phyloP scores from a whole-genome alignment of 441 rosid genomes.

The Raphanus hybrid region DNA sequence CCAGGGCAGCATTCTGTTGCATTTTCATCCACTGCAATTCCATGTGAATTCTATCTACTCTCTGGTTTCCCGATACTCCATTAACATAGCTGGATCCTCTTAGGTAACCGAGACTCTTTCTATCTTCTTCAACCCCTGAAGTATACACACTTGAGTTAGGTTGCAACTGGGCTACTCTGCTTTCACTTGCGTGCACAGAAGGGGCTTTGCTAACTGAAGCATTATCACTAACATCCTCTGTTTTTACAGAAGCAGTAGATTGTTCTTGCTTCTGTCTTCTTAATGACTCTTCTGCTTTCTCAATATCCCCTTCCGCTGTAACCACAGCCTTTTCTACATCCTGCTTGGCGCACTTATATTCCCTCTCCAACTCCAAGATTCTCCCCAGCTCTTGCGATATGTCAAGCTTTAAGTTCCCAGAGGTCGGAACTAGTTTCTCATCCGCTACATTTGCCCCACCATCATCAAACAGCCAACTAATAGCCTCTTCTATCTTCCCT shows the following conservation, averaged over 20 bases:
- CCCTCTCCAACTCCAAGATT: slow-evolving; percentile 58
- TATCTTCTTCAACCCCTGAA: slow-evolving; percentile 56
- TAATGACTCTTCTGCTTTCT: slow-evolving; percentile 65
- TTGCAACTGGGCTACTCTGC: slow-evolving; percentile 49
- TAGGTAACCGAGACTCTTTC: slow-evolving; percentile 64
- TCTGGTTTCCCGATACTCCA: slow-evolving; percentile 55
- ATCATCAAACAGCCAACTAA: slow-evolving; percentile 83
- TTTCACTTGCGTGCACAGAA: slow-evolving; percentile 47
- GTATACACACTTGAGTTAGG: slow-evolving; percentile 43
- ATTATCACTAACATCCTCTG: slow-evolving; percentile 59
- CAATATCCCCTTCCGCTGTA: slow-evolving; percentile 74
- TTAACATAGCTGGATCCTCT: slow-evolving; percentile 45
- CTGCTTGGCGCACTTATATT: slow-evolving; percentile 73
- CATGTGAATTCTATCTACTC: slow-evolving; percentile 59
- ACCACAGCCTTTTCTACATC: slow-evolving; percentile 84
- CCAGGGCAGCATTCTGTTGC: slow-evolving; percentile 52
- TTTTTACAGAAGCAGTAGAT: slow-evolving; percentile 46
- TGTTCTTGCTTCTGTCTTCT: slow-evolving; percentile 58
- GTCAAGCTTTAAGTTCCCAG: slow-evolving; percentile 63
- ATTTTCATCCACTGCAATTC: slow-evolving; percentile 70
- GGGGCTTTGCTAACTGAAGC: slow-evolving; percentile 47
- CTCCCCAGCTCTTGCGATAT: slow-evolving; percentile 63
- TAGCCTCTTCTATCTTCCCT: slow-evolving; percentile 82
- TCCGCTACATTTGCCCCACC: slow-evolving; percentile 58
- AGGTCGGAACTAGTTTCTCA: slow-evolving; percentile 44